Conservation (phyloP, 352 stramenopile genomes). For the Globisporangium canariense region DNA sequence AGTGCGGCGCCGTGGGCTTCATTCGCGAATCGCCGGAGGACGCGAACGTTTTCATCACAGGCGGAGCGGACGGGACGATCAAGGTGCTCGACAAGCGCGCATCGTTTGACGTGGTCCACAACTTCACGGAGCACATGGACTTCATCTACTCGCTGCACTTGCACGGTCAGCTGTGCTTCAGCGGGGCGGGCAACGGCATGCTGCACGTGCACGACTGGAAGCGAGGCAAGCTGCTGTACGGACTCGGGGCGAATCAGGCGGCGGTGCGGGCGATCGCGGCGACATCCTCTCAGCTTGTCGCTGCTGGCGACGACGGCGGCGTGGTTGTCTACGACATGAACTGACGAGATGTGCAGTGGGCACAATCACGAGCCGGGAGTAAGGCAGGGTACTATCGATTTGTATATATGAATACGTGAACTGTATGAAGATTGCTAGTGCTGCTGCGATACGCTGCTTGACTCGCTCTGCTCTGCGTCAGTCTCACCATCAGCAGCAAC, state of each 20-base stretch:
- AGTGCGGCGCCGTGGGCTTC: constrained; percentile 70
- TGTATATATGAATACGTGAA: not conserved
- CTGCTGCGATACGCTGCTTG: constrained; percentile 8
- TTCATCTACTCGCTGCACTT: constrained; percentile 87
- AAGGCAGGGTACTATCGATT: not conserved
- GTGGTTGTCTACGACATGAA: constrained; percentile 79
- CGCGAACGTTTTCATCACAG: constrained; percentile 54
- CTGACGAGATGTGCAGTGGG: constrained; percentile 14
- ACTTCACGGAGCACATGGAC: constrained; percentile 76
- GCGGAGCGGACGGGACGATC: constrained; percentile 72
- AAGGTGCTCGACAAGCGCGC: constrained; percentile 73
- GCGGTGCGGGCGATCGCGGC: constrained; percentile 68
- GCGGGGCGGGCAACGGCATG: constrained; percentile 80
- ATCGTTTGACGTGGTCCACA: constrained; percentile 41
- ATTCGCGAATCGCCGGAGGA: constrained; percentile 43
- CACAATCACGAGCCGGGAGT: not conserved
- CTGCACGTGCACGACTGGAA: constrained; percentile 82
- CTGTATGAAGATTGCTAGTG: not conserved
- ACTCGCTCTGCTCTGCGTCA: not conserved
- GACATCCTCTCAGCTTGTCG: constrained; percentile 50
- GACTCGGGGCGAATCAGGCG: constrained; percentile 80
- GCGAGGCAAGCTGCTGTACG: constrained; percentile 66
- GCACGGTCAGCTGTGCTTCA: constrained; percentile 68
- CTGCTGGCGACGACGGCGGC: constrained; percentile 78
- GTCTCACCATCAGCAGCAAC: not conserved